Evolutionary conservation across 352 stramenopile species (phyloP).

Genomic region (Albugo candida): DNA sequence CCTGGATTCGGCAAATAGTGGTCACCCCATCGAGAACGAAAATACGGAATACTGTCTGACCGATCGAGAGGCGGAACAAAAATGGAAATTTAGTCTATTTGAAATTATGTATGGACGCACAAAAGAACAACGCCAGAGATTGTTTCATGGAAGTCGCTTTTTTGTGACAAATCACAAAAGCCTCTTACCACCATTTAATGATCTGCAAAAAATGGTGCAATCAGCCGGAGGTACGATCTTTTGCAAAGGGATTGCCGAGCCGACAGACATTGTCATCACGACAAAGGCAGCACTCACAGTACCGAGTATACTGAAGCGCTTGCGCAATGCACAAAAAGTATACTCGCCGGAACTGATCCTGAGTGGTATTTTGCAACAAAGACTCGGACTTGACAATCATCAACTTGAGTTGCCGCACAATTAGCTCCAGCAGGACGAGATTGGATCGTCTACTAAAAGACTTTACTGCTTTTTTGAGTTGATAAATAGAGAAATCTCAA

Average conservation of each 20-base stretch:
- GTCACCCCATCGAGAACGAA: slow-evolving; percentile 8
- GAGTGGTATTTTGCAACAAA: slow-evolving; percentile 21
- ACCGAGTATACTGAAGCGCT: slow-evolving; percentile 19
- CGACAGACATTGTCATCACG: slow-evolving; percentile 23
- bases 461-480: too few species aligned
- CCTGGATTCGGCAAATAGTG: slow-evolving; percentile 1
- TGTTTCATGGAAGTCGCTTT: slow-evolving; percentile 15
- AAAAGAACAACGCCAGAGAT: slow-evolving; percentile 9
- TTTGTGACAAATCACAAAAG: slow-evolving; percentile 38
- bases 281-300: slow-evolving; percentile 14
- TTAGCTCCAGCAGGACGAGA: neutral
- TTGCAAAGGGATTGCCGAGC: slow-evolving; percentile 13
- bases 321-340: slow-evolving; percentile 14
- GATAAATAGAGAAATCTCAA: too few species aligned
- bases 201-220: slow-evolving; percentile 30
- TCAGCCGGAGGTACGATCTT: slow-evolving; percentile 19
- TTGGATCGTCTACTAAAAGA: too few species aligned
- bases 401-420: slow-evolving; percentile 2
- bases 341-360: slow-evolving; percentile 28
- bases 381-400: slow-evolving; percentile 16
- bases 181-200: slow-evolving; percentile 21
- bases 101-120: slow-evolving; percentile 22
- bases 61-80: slow-evolving; percentile 19
- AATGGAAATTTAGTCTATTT: slow-evolving; percentile 27
- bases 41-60: slow-evolving; percentile 20